Evolutionary conservation across 192 early-diverging fungal species (phyloP).

Genomic region (Umbelopsis vinacea): DNA sequence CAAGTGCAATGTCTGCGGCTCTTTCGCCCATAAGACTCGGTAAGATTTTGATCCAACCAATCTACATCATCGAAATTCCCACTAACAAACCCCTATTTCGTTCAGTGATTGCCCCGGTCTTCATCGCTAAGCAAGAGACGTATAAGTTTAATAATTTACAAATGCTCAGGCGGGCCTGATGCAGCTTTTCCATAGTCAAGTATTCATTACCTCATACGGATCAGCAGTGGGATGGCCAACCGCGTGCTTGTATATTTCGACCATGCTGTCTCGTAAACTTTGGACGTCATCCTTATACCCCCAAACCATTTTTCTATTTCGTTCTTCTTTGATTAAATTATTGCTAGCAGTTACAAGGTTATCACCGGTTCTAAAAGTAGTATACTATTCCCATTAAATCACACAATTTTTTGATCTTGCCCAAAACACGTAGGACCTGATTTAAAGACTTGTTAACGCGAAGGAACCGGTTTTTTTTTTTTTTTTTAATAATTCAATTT

Average conservation of each 20-base stretch:
- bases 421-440: no score
- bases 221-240: neutral
- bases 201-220: neutral
- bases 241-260: neutral
- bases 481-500: no score
- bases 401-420: no score
- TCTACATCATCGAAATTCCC: neutral
- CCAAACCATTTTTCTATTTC: neutral
- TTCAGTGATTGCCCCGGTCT: constrained; percentile 19
- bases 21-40: constrained; percentile 14
- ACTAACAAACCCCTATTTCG: neutral
- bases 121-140: neutral
- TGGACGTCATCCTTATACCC: neutral
- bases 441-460: no score
- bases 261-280: neutral
- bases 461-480: neutral
- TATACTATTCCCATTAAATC: neutral
- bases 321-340: neutral
- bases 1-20: constrained; percentile 24
- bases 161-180: constrained; percentile 7
- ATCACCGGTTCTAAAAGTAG: neutral
- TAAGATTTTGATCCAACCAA: neutral
- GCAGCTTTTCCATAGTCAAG: neutral
- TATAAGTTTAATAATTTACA: neutral
- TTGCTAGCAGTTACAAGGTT: neutral